Base-by-base conservation (phyloP, 2,329 filamentous ascomycete species). In the Colletotrichum echinochloae region DNA sequence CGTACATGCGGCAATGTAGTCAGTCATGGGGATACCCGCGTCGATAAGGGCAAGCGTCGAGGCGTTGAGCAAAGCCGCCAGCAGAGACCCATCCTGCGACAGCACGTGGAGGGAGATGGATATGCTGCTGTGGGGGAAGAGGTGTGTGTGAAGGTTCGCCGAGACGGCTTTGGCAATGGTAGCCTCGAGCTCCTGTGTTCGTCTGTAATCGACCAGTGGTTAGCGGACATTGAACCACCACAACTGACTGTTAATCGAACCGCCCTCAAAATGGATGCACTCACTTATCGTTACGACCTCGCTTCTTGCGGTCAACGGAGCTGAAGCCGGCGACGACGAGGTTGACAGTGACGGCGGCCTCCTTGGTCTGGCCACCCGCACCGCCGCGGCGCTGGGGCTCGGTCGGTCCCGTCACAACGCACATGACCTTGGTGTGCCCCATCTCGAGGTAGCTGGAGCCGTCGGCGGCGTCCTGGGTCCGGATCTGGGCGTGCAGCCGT, bases 351-450 rank as follows among this genome's bases (percentile, higher is more conserved):
- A 98, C 89, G 61, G 90, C 89, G 5, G 92, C 92, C 28, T 87
- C 88, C 37, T 85, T 85, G 16, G 75, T 74, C 57, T 78, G 75
- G 55, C 76, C 75, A 1, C 74, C 73, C 20, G 74, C 74, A 1
- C 71, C 75, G 20, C 83, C 76, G 33, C 74, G 77, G 71, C 76
- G 75, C 71, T 81, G 81, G 63, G 83, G 82, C 81, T 99, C 96
- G 46, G 89, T 90, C 0, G 96, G 96, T 0, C 96, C 96, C 1
- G 91, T 90, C 57, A 99, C 91, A 30, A 95, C 94, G 82, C 95
- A 98, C 82, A 98, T 93, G 75, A 99, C 92, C 79, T 97, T 96
- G 28, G 96, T 99, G 83, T 98, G 97, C 76, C 96, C 96, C 91
- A 97, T 97, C 79, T 97, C 94, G 70, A 98, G 90, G 82, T 97